phyloP scores from a whole-genome alignment of 192 early-diverging fungal species.

The Chytriomyces sp. region DNA sequence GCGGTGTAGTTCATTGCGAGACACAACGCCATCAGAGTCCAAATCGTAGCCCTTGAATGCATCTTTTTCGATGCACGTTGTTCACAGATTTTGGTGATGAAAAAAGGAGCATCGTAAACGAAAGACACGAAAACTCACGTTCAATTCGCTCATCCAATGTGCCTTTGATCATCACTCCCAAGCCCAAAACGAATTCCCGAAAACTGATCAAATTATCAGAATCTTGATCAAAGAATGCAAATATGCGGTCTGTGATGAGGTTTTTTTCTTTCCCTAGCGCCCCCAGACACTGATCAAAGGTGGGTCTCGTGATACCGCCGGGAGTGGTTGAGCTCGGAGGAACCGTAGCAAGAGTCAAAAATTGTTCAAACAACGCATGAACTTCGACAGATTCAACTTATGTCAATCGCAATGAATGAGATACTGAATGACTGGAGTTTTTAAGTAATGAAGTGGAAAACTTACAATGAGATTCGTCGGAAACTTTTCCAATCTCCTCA shows the following conservation, averaged over 20 bases:
- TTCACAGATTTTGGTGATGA: not conserved
- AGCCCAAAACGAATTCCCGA: conserved; percentile 79
- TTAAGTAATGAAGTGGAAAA: conserved; percentile 15
- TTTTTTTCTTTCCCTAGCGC: conserved; percentile 82
- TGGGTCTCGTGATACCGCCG: conserved; percentile 76
- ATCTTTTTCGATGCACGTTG: conserved; percentile 43
- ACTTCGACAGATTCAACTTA: conserved; percentile 86
- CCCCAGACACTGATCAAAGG: conserved; percentile 87
- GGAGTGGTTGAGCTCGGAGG: conserved; percentile 50
- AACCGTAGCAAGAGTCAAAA: conserved; percentile 75
- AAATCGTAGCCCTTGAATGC: conserved; percentile 93
- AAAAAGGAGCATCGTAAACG: not conserved
- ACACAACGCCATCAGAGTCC: conserved; percentile 83
- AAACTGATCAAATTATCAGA: conserved; percentile 78
- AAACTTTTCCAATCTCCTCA: conserved; percentile 53
- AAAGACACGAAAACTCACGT: conserved; percentile 52
- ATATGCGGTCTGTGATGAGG: conserved; percentile 85
- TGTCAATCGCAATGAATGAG: not conserved
- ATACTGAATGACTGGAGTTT: not conserved
- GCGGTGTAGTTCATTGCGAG: conserved; percentile 78
- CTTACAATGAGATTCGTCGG: conserved; percentile 74
- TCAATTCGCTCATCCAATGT: conserved; percentile 87
- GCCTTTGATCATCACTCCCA: conserved; percentile 84
- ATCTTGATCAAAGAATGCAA: conserved; percentile 89
- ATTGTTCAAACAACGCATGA: conserved; percentile 85